These are phyloP conservation scores for Debaryomycetaceae sp. DNA, from an alignment of 1,139 yeast species.

Conservation along the genomic window DNA sequence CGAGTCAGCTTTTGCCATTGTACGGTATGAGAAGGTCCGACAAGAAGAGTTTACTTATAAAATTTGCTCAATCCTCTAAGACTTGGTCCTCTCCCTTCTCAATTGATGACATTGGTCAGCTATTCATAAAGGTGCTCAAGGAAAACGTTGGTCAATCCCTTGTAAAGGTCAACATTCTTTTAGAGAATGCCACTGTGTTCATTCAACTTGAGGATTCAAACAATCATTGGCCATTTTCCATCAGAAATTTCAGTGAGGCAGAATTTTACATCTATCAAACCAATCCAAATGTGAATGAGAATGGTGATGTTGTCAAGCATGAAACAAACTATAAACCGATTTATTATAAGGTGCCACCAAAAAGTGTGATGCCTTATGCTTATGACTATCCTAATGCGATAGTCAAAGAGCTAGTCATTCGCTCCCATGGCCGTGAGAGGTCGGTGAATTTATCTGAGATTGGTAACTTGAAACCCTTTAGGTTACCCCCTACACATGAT, in stretches of 20 bases:
- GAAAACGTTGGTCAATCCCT: conserved; percentile 64
- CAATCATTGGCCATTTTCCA: conserved; percentile 87
- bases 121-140: conserved; percentile 66
- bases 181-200: conserved; percentile 81
- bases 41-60: conserved; percentile 53
- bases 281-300: conserved; percentile 73
- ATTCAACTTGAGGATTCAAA: conserved; percentile 71
- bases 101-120: conserved; percentile 79
- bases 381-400: conserved; percentile 96
- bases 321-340: conserved; percentile 63
- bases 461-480: conserved; percentile 86
- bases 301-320: conserved; percentile 56
- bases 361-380: conserved; percentile 96
- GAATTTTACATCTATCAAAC: conserved; percentile 85
- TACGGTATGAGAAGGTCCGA: conserved; percentile 53
- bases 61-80: conserved; percentile 56
- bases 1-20: conserved; percentile 57
- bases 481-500: conserved; percentile 52
- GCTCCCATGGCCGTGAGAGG: conserved; percentile 72
- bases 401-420: conserved; percentile 72
- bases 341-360: conserved; percentile 76
- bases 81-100: conserved; percentile 89
- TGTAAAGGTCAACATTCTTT: conserved; percentile 65
- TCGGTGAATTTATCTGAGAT: conserved; percentile 86
- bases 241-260: conserved; percentile 80